Evolutionary conservation across 1,284 basidiomycete species (phyloP), one percentile per base, ranked within the genome.

Genomic region (Ustilago loliicola): DNA sequence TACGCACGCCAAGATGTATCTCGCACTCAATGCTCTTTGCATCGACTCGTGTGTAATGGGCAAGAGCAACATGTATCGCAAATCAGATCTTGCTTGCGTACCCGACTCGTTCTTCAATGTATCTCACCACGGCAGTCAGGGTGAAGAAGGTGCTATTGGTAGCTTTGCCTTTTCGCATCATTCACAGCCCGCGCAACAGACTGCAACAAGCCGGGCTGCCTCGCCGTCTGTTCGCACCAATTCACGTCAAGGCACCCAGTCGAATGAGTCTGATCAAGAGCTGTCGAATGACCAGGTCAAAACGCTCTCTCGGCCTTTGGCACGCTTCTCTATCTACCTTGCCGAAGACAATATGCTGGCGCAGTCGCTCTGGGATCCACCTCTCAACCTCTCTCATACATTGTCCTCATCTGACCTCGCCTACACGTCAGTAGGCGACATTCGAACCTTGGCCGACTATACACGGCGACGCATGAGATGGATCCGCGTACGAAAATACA

Each of bases 1-100:
- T 5, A 98, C 95, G 60, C 97, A 99, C 84, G 96, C 96, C 17
- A 98, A 97, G 87, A 99, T 99, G 96, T 99, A 99, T 84, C 90
- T 98, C 61, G 95, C 95, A 10, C 94, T 99, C 86, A 97, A 97
- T 87, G 89, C 83, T 0, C 88, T 93, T 54, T 92, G 92, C 5
- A 88, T 98, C 65, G 97, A 98, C 61, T 96, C 94, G 0, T 99
- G 97, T 86, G 94, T 99, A 15, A 93, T 98, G 78, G 97, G 97
- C 77, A 99, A 99, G 88, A 96, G 94, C 64, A 96, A 95, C 87
- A 87, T 99, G 73, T 99, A 96, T 87, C 92, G 94, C 53, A 93
- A 94, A 61, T 93, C 93, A 40, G 95, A 97, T 85, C 87, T 96
- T 48, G 92, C 93, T 60, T 75, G 79, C n/a, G 86, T 88, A 2